A percentile compares a stretch with the other conserved stretches of the same genome.
Conservation (phyloP, 495 filamentous ascomycete species). For the Penicillium roqueforti region DNA sequence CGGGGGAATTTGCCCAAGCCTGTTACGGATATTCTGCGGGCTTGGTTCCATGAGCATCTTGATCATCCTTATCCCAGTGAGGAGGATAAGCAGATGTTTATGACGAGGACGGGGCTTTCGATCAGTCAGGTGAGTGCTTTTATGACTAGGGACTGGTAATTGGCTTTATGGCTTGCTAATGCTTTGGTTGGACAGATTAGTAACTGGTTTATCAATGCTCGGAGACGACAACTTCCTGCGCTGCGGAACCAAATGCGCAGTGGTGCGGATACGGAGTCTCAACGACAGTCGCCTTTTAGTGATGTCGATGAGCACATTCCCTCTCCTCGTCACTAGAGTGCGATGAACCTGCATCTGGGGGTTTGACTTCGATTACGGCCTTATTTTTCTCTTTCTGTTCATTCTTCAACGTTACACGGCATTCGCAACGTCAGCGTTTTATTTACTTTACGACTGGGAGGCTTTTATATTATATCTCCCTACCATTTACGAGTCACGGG, state of each 20-base stretch:
- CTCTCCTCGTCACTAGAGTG: slow-evolving; percentile 29
- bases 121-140: slow-evolving; percentile 63
- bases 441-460: slow-evolving; percentile 23
- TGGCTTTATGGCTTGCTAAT: neutral
- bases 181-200: slow-evolving; percentile 57
- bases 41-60: slow-evolving; percentile 74
- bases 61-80: slow-evolving; percentile 85
- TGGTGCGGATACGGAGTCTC: slow-evolving; percentile 34
- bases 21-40: slow-evolving; percentile 73
- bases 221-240: slow-evolving; percentile 69
- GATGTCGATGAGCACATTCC: slow-evolving; percentile 38
- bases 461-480: slow-evolving; percentile 4
- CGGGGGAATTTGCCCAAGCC: slow-evolving; percentile 86
- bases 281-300: slow-evolving; percentile 42
- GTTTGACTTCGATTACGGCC: slow-evolving; percentile 15
- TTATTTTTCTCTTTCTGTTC: slow-evolving; percentile 12
- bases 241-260: slow-evolving; percentile 54
- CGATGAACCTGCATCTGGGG: slow-evolving; percentile 4
- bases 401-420: slow-evolving; percentile 14
- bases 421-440: slow-evolving; percentile 24
- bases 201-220: slow-evolving; percentile 95
- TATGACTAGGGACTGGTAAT: neutral
- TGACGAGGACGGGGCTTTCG: slow-evolving; percentile 68
- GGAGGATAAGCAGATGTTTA: slow-evolving; percentile 82
- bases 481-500: slow-evolving; percentile 25